These are phyloP conservation scores for Neonectria faginata DNA, from an alignment of 2,329 filamentous ascomycete species.

Conservation along the genomic window DNA sequence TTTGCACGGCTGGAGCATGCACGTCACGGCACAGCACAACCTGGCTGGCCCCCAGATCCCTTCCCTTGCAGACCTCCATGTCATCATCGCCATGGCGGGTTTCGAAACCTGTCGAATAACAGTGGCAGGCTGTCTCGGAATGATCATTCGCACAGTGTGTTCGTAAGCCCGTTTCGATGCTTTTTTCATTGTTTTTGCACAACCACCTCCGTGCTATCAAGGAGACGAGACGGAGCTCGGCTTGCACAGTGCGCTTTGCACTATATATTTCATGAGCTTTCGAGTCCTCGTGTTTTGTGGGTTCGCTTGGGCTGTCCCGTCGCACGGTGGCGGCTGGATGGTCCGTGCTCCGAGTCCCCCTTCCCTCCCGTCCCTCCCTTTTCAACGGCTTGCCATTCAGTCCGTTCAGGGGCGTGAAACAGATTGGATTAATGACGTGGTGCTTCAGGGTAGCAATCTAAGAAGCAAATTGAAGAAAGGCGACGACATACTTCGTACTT, in stretches of 20 bases:
- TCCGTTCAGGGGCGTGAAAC: not conserved
- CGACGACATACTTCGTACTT: not conserved
- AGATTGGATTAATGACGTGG: not conserved
- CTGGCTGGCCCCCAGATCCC: constrained; percentile 8
- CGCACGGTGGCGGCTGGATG: constrained; percentile 23
- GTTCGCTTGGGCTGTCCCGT: constrained; percentile 36
- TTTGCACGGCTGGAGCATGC: constrained; percentile 5
- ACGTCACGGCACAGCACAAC: not conserved
- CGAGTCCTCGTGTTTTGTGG: constrained; percentile 33
- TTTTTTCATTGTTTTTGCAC: not conserved
- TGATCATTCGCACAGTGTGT: not conserved
- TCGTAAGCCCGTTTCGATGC: not conserved
- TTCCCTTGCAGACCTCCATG: constrained; percentile 5
- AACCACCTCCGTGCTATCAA: not conserved
- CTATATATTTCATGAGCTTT: not conserved
- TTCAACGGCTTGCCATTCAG: constrained; percentile 2
- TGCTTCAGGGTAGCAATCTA: not conserved
- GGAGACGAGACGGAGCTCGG: not conserved
- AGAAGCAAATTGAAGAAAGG: not conserved
- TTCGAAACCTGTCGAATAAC: constrained; percentile 12
- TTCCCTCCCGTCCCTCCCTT: constrained; percentile 30
- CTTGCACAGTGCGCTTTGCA: not conserved
- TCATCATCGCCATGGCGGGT: constrained; percentile 12
- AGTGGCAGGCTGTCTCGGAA: not conserved
- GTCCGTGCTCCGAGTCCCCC: constrained; percentile 31